Base-by-base conservation (phyloP, 1,139 yeast genomes). In the Sugiyamaella xylanicola region DNA sequence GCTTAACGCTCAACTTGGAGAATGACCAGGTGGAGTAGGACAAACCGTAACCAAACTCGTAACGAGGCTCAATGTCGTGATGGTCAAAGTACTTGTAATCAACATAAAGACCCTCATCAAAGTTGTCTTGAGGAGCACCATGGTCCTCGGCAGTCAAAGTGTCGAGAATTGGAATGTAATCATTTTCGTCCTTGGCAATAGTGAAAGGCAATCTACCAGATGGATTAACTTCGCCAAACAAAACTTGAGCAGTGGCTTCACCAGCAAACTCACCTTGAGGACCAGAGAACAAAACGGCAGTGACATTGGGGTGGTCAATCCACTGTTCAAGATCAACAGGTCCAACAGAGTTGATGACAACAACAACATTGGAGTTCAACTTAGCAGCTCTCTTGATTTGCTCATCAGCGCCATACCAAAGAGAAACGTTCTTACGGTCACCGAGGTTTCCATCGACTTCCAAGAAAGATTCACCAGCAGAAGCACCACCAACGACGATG, bases 141-240 rank as follows among this genome's bases (percentile, higher is more conserved):
- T 61, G 52, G 29, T 58, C 62, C 11, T 57, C 56, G 4, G 65
- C 60, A 15, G 43, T 54, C 17, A 59, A 57, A n/a, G 60, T 52
- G 52, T 74, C 78, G 56, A 80, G 64, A 11, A 82, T 71, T 20
- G 82, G 80, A 25, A 79, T 82, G 62, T 82, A 82, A 59, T 83
- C 85, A 61, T 73, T 78, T 48, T 72, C 74, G 61, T 81, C 79
- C 65, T 75, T 78, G 11, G 87, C 86, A 62, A 84, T 77, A 1
- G 87, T 83, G 62, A 83, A 83, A 0, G 88, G 87, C 48, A 84
- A 72, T 61, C 80, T 77, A 2, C 87, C 88, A 19, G 85, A 80
- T 5, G 87, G 87, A 61, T 81, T 81, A 20, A 72, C 74, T 42
- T 80, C 84, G 1, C 88, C 88, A 69, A 82, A 84, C 53, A 81